Evolutionary conservation across 768 basidiomycete genomes (phyloP).

Genomic region (Atractiella rhizophila): DNA sequence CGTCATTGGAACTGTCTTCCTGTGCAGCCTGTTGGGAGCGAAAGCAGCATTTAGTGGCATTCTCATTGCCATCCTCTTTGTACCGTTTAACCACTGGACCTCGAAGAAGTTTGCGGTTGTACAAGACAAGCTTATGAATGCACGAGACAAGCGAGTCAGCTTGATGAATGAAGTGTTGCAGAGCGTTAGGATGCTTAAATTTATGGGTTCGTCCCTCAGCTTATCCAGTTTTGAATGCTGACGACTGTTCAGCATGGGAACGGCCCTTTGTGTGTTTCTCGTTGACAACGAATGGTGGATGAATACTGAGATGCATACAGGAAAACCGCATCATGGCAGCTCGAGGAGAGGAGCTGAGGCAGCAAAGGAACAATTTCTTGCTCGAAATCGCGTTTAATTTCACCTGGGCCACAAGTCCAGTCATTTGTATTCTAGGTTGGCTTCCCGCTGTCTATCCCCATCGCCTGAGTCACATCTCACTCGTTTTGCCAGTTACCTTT

Average conservation of each 20-base stretch:
- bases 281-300: background rate
- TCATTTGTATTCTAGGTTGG: constrained; percentile 18
- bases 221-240: too few species aligned
- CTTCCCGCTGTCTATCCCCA: constrained; percentile 17
- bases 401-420: constrained; percentile 15
- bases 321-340: constrained; percentile 11
- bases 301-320: constrained; percentile 2
- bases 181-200: constrained; percentile 20
- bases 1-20: constrained; percentile 15
- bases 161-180: constrained; percentile 21
- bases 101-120: constrained; percentile 13
- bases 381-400: constrained; percentile 14
- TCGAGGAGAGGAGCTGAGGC: constrained; percentile 12
- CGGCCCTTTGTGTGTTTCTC: too few species aligned
- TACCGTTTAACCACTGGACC: constrained; percentile 17
- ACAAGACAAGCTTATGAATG: constrained; percentile 20
- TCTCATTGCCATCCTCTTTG: constrained; percentile 13
- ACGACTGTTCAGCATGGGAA: too few species aligned
- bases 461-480: constrained; percentile 17
- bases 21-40: constrained; percentile 14
- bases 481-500: constrained; percentile 20
- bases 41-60: constrained; percentile 16
- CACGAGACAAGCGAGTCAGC: constrained; percentile 14
- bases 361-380: constrained; percentile 10
- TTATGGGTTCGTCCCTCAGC: too few species aligned